Evolutionary conservation across 306 rosid genomes (phyloP), one percentile per base, ranked within the genome.

Genomic region (Begonia loranthoides): DNA sequence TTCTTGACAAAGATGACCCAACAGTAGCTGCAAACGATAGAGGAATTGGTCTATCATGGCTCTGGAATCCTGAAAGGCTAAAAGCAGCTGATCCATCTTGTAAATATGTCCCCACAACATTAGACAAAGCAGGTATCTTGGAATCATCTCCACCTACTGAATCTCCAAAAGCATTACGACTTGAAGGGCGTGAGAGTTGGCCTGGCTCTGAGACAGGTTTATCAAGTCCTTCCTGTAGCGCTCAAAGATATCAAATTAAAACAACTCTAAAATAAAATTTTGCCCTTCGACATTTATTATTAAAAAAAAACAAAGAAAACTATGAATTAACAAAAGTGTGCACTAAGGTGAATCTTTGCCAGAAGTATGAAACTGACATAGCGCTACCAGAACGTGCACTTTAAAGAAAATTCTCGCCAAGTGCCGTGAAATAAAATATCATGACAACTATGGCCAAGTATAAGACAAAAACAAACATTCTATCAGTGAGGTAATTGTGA

Each of bases 151-250:
- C 56, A 55, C 79, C 74, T 21, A 57, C 43, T 58, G 78, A 58
- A 54, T 80, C 92, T 54, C 84, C 78, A 63, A 76, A 90, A 66
- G 83, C 66, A 65, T 46, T 76, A 69, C 61, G 70, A 67, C 94
- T 85, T 51, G 83, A 75, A 61, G 81, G 85, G 45, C 73, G 78
- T 49, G 85, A 64, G 70, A 77, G 54, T 61, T 74, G 69, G 66
- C 78, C 77, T 43, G 93, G 66, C 60, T 79, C 41, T 48, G 82
- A 65, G 51, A 74, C 59, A 66, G 92, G 73, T 61, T 57, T 85
- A 62, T 73, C 88, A 65, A 65, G 71, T 68, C 94, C 95, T 64
- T 86, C 92, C 95, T 90, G 86, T 70, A 68, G 24, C 45, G 54
- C 47, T 61, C 57, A 68, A 22, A 43, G 15, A 43, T 43, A 0